Base-by-base conservation (phyloP, 2,329 filamentous ascomycete genomes). In the Chaetomium globosum region DNA sequence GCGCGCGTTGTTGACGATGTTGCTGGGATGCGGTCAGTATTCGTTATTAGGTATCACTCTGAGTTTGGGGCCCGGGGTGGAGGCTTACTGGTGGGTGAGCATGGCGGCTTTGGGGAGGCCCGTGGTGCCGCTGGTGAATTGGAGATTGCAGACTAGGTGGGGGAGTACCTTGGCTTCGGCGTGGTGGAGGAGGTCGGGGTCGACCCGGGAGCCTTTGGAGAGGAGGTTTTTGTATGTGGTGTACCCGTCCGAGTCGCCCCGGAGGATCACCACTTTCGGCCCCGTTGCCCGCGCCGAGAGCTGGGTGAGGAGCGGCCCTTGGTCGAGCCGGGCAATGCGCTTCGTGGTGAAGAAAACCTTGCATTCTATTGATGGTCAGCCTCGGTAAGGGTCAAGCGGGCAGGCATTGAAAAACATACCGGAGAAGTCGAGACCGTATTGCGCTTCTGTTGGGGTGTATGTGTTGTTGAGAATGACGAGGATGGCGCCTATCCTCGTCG, bases 401-500 rank as follows among this genome's bases (percentile, higher is more conserved):
- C 43, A 28, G 8, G 36, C n/a, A n/a, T n/a, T 23, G 36, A n/a
- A 30, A 26, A 21, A 75, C 80, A 70, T 77, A 89, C 87, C 86
- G 19, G 89, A 87, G 73, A 92, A 91, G 62, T 84, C 83, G 31
- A 93, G 76, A 10, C 88, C 90, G 75, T 90, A 89, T 74, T 87
- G 83, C 56, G 89, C 87, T 77, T 93, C 90, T 1, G 83, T 85
- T 2, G 87, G 82, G 1, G 90, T 93, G 74, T 93, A 93, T 0
- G 90, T 93, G 77, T 92, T 93, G 78, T 93, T 93, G 69, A 93
- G 79, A 53, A 93, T 91, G 31, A 93, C 90, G 60, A 93, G 80
- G 54, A 89, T 87, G 55, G 84, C 87, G 10, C 88, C 88, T 21
- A 90, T 82, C 55, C 85, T 82, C 49, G 87, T 86, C 12, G 87